Evolutionary conservation across 2,329 filamentous ascomycete genomes (phyloP), one percentile per base, ranked within the genome.

Genomic region (Aspergillus proliferans): DNA sequence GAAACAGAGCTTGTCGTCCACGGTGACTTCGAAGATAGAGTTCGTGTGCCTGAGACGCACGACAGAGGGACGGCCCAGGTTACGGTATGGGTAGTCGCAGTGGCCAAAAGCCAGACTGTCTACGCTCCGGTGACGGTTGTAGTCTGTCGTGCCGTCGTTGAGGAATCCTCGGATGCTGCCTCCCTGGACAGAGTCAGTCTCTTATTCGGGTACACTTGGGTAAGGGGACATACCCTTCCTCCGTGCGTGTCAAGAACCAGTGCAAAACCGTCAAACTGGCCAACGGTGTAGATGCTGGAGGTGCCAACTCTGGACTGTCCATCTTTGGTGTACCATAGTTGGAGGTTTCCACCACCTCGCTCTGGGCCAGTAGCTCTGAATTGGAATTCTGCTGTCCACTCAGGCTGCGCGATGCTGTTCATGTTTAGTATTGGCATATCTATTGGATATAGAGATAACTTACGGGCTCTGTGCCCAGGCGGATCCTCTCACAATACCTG

Each of bases 91-190:
- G 68, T 93, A 93, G 62, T 85, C 81, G 76, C 93, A 98, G 71
- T 95, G 89, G 12, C 90, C 93, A 67, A 98, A 98, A 14, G 92
- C 87, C 46, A 96, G 78, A 58, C 81, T 84, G 71, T 96, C 91
- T 14, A 95, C 83, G 60, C 82, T 85, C 57, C 83, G 78, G 59
- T 91, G 86, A 49, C 78, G 77, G 63, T 83, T 84, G 76, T 85
- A 96, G 68, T 95, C 88, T 57, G 80, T 84, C 34, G 76, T 81
- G 44, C 91, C 92, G 68, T 97, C 93, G 72, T 97, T 98, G 57
- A 98, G 74, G 75, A 97, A 98, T 15, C 87, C 93, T 51, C 93
- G 82, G 55, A 98, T 78, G 71, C 86, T 90, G 57, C 93, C 93
- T 46, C 83, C 84, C 72, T 76, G 48, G 4, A 19, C 14, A 26